Base-by-base conservation (phyloP, 2,329 filamentous ascomycete genomes). In the Penicillium decumbens region DNA sequence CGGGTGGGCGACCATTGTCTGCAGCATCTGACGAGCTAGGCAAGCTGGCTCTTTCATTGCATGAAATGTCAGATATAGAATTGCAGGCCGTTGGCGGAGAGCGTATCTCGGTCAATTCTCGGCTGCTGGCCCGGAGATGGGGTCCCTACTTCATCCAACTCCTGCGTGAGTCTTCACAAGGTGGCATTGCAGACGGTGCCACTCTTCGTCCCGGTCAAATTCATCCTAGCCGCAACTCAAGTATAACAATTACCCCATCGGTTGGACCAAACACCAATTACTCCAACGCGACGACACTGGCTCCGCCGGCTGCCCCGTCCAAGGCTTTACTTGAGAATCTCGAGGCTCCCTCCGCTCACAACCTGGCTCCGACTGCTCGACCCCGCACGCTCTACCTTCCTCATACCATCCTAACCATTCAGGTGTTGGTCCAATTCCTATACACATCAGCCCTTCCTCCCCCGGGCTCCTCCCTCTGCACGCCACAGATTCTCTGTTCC, bases 31-130 rank as follows among this genome's bases (percentile, higher is more conserved):
- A 95, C 60, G 88, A 95, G 54, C 76, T 98, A 12, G 93, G 93
- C 4, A 85, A 88, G 57, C 82, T 89, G 67, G 87, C 89, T 0
- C 75, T 95, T 54, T 79, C 79, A 1, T 76, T 95, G 66, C 82
- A 84, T n/a, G 93, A 97, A 69, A 76, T 98, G 48, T 81, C 89
- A 2, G 93, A 98, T 62, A 98, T 98, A 93, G 93, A 97, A 64
- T 88, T 98, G 50, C 77, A 97, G 25, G 93, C 92, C 45, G 85
- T 95, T 37, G 87, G 88, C 18, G 92, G 92, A 20, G 92, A 96
- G 66, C 83, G 91, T 15, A 89, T 97, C 58, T 89, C 93, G 0
- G 88, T 96, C 58, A 98, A 95, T 69, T 97, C 93, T 6, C 83
- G 90, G 49, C 81, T 98, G 13, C 79, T 97, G 13, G 86, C 88